Conservation (phyloP, 495 filamentous ascomycete genomes). For the Talaromyces adpressus region DNA sequence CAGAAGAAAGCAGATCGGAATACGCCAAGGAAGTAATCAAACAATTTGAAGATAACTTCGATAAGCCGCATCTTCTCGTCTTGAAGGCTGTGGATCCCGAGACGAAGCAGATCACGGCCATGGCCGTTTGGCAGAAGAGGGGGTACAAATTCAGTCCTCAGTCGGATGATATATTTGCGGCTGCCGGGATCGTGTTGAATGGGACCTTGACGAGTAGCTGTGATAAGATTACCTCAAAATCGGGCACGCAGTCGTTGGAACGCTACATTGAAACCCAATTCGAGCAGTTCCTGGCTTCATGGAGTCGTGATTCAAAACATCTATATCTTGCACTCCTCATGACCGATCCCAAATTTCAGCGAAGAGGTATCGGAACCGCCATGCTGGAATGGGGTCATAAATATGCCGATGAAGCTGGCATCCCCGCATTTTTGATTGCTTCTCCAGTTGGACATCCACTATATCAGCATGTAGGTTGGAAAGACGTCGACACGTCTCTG, state of each 20-base stretch:
- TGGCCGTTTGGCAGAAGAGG: slow-evolving; percentile 2
- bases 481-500: background rate
- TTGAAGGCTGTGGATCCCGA: background rate
- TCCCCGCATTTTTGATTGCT: background rate
- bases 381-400: background rate
- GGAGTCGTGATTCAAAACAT: background rate
- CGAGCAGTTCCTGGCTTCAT: background rate
- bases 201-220: background rate
- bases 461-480: slow-evolving; percentile 1
- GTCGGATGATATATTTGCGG: background rate
- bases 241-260: background rate
- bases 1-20: background rate
- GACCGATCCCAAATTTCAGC: background rate
- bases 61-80: background rate
- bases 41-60: background rate
- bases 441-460: background rate
- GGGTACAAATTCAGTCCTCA: background rate
- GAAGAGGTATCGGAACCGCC: background rate
- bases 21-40: background rate
- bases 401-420: background rate
- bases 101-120: background rate
- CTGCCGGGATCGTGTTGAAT: background rate
- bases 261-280: background rate
- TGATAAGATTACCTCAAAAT: background rate
- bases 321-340: background rate